These are phyloP conservation scores for Echites panduratus DNA, from an alignment of 257 asterid species.

Conservation along the genomic window DNA sequence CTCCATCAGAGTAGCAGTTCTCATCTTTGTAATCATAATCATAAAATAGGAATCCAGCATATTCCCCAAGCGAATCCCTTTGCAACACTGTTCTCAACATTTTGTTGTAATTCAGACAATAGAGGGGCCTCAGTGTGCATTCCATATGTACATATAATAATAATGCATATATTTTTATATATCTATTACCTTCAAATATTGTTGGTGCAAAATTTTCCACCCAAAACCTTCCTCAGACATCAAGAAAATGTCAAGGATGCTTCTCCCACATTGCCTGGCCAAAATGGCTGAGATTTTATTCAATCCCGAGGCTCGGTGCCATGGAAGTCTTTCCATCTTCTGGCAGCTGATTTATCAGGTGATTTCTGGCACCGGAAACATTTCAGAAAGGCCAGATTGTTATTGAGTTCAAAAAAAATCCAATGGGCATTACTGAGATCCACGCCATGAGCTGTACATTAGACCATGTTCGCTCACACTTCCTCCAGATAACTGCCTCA, in stretches of 20 bases:
- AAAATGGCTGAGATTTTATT: not conserved
- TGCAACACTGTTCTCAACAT: not conserved
- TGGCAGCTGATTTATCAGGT: not conserved
- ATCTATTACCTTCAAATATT: conserved; percentile 4
- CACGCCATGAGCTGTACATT: conserved; percentile 47
- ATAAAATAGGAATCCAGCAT: not conserved
- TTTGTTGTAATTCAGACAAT: not conserved
- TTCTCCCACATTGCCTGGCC: conserved; percentile 2
- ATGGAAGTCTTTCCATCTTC: not conserved
- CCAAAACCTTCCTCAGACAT: not conserved
- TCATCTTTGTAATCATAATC: no score
- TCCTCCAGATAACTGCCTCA: conserved; percentile 55
- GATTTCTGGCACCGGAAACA: not conserved
- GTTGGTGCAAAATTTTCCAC: conserved; percentile 2
- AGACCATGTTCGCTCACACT: conserved; percentile 71
- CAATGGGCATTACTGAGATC: conserved; percentile 31
- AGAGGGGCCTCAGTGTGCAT: not conserved
- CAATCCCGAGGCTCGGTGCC: not conserved
- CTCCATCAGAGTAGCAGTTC: not conserved
- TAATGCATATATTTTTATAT: not conserved
- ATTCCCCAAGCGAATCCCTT: not conserved
- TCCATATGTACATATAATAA: not conserved
- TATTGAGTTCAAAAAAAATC: not conserved
- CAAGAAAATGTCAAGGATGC: not conserved
- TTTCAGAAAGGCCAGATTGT: not conserved